phyloP scores from a whole-genome alignment of 225 moss, liverwort and hornwort species.

The Ulota crispa region DNA sequence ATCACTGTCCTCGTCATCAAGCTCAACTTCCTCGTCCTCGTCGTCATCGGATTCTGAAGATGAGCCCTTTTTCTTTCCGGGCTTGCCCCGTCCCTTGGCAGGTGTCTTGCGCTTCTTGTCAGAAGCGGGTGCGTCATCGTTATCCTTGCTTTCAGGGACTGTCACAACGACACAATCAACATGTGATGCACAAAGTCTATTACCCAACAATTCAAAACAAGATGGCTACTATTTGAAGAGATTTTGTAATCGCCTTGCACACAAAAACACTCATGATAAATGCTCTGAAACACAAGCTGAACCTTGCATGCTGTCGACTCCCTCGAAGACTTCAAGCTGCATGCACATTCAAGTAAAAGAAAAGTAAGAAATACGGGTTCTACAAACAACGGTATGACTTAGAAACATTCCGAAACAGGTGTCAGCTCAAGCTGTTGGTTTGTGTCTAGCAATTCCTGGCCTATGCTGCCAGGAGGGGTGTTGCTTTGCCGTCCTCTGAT shows the following conservation, averaged over 20 bases:
- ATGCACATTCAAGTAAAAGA: slow-evolving; percentile 4
- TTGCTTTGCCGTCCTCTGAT: background rate
- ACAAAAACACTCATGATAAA: background rate
- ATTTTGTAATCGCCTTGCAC: background rate
- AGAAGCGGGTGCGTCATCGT: slow-evolving; percentile 42
- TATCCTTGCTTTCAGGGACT: slow-evolving; percentile 46
- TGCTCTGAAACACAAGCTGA: background rate
- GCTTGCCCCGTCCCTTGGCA: slow-evolving; percentile 54
- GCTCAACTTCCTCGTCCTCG: slow-evolving; percentile 47
- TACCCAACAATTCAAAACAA: background rate
- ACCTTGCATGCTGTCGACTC: slow-evolving; percentile 57
- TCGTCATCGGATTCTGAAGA: slow-evolving; percentile 58
- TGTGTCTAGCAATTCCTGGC: background rate
- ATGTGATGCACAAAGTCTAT: background rate
- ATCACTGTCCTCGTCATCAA: slow-evolving; percentile 44
- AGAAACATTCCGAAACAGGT: background rate
- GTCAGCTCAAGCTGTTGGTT: background rate
- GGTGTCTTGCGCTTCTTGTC: slow-evolving; percentile 74
- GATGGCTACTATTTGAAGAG: background rate
- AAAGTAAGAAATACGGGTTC: background rate
- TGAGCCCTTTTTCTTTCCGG: slow-evolving; percentile 55
- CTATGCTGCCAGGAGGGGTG: background rate
- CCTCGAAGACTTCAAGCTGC: slow-evolving; percentile 58
- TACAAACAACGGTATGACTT: background rate
- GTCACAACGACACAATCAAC: background rate